A percentile compares a stretch with the other conserved stretches of the same genome.
Evolutionary conservation across 192 early-diverging fungal genomes (phyloP).

Genomic region (Ambispora gerdemannii): DNA sequence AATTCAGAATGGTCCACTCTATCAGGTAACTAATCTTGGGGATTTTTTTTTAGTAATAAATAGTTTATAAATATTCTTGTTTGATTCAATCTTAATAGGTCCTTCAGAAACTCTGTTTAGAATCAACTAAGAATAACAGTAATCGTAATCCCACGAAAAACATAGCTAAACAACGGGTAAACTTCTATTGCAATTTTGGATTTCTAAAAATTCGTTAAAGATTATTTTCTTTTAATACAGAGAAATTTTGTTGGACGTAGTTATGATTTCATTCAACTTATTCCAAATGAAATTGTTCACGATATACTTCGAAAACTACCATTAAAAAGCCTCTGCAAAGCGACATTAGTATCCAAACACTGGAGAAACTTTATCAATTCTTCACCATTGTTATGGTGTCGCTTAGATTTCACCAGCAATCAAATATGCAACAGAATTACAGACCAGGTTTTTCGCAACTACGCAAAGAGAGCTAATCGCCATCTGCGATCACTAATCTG

Average conservation of each 20-base stretch:
- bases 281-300: neutral
- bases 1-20: neutral
- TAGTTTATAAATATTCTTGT: too few species aligned
- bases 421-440: neutral
- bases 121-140: too few species aligned
- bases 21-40: too few species aligned
- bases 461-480: neutral
- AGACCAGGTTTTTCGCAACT: neutral
- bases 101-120: too few species aligned
- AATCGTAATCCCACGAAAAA: too few species aligned
- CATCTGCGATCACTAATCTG: neutral
- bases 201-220: neutral
- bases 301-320: neutral
- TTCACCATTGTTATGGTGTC: neutral
- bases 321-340: neutral
- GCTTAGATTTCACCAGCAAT: neutral
- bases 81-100: too few species aligned
- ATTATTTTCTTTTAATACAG: neutral
- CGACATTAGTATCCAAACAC: neutral
- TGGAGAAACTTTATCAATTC: neutral
- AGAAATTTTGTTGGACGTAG: neutral
- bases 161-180: too few species aligned
- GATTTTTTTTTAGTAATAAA: too few species aligned
- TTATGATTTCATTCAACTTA: neutral
- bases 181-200: neutral